phyloP scores from a whole-genome alignment of 495 filamentous ascomycete species.

The Neurospora discreta region DNA sequence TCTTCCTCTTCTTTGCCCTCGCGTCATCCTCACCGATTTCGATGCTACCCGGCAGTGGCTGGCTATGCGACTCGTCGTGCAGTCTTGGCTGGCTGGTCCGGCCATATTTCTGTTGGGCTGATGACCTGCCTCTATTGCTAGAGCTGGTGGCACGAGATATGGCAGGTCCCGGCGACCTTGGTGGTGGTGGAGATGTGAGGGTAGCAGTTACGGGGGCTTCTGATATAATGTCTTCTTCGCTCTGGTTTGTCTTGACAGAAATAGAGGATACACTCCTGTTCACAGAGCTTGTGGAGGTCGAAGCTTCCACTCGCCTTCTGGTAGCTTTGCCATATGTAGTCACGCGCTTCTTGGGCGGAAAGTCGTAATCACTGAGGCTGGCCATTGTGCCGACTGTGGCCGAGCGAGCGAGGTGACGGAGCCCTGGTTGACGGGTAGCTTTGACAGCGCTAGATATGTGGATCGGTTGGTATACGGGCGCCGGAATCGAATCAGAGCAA shows the following conservation, averaged over 20 bases:
- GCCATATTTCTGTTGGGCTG: not conserved
- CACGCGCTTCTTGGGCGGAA: conserved; percentile 24
- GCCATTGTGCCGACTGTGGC: conserved; percentile 14
- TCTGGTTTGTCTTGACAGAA: not conserved
- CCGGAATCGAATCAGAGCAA: not conserved
- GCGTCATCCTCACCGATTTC: conserved; percentile 5
- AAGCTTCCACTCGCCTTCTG: conserved; percentile 18
- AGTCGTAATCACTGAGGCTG: conserved; percentile 23
- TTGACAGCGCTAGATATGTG: not conserved
- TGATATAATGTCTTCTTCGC: not conserved
- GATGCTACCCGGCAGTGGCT: conserved; percentile 12
- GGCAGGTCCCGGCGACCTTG: conserved; percentile 9
- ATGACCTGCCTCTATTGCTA: conserved; percentile 3
- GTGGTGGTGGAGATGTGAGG: conserved; percentile 5
- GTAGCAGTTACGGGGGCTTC: not conserved
- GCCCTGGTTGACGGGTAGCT: not conserved
- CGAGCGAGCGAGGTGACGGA: not conserved
- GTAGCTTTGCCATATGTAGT: conserved; percentile 31
- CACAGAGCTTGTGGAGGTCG: conserved; percentile 1
- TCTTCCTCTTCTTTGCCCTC: conserved; percentile 17
- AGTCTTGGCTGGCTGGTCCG: not conserved
- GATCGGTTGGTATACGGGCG: not conserved
- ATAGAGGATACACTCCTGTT: not conserved
- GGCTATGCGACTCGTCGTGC: conserved; percentile 14
- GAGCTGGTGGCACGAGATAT: not conserved